Base-by-base conservation (phyloP, 176 grass and related monocot species). In the Themeda triandra region DNA sequence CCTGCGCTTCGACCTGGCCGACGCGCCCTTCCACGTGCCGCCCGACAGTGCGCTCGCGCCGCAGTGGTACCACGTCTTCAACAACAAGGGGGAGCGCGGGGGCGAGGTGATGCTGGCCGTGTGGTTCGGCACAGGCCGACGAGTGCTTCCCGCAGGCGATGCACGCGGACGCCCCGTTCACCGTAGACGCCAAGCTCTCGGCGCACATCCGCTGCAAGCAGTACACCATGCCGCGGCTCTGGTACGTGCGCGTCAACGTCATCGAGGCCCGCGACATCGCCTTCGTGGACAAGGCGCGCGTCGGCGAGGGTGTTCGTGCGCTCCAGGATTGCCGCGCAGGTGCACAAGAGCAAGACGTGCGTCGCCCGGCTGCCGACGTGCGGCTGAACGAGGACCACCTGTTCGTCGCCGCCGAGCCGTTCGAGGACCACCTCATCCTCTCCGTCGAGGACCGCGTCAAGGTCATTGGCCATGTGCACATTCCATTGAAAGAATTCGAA, bases 111-210 rank as follows among this genome's bases (percentile, higher is more conserved):
- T 92, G 93, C 4, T 92, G 28, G 87, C 90, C 56, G 80, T 92
- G 63, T 92, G 93, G 93, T 71, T 92, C 70, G 93, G 90, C 65
- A 95, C 93, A 95, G 80, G 87, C 85, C 28, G 90, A 95, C 75
- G 87, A 90, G 76, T 88, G 87, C 71, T 95, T 95, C 79, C 73
- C 82, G 32, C 81, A 83, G 71, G 89, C 90, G 37, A 73, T 86
- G 82, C 93, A 92, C 77, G 83, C 82, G n/a, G 86, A 95, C 83
- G 69, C 82, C 30, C 36, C 67, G 18, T 29, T 87, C 85, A 56
- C 86, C 33, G 77, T 82, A 8, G 90, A 86, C 81, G 83, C 85
- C 36, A 78, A 30, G 84, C 76, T 89, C 66, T 82, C 79, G 46
- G 69, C 83, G 76, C 87, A 90, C 81, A 83, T 87, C 83, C 84